A percentile compares a stretch with the other conserved stretches of the same genome.
Evolutionary conservation across 495 filamentous ascomycete species (phyloP).

Genomic region (Sporormia fimetaria): DNA sequence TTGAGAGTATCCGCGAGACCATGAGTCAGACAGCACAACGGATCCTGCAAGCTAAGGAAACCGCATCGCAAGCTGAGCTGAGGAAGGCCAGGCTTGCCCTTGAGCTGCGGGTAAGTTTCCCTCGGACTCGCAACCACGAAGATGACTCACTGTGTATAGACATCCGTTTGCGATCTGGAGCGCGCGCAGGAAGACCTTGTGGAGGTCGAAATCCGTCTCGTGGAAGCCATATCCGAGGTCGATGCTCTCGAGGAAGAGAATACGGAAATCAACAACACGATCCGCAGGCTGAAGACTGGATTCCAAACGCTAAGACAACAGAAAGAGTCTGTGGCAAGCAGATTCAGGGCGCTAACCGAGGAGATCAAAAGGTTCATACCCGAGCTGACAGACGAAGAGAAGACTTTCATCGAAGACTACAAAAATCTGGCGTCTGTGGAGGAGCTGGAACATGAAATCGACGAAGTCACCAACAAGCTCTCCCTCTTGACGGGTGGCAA

Average conservation of each 20-base stretch:
- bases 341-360: conserved; percentile 23
- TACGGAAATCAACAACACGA: conserved; percentile 40
- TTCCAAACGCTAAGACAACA: conserved; percentile 31
- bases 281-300: conserved; percentile 39
- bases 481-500: conserved; percentile 72
- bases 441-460: conserved; percentile 61
- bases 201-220: conserved; percentile 52
- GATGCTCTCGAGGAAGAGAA: conserved; percentile 53
- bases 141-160: no score
- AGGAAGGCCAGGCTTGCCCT: conserved; percentile 54
- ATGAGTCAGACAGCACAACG: conserved; percentile 21
- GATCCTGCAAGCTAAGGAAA: conserved; percentile 35
- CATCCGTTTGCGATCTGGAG: conserved; percentile 49
- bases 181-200: conserved; percentile 50
- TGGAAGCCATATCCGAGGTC: conserved; percentile 74
- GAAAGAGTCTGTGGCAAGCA: conserved; percentile 21
- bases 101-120: no score
- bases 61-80: conserved; percentile 47
- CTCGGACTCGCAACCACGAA: no score
- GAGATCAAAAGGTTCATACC: conserved; percentile 13
- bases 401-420: conserved; percentile 23
- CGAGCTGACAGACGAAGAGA: conserved; percentile 30
- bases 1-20: background rate
- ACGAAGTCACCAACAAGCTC: conserved; percentile 59
- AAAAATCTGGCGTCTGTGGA: conserved; percentile 40